phyloP scores from a whole-genome alignment of 106 monocot genomes.

The Amphibolis antarctica region DNA sequence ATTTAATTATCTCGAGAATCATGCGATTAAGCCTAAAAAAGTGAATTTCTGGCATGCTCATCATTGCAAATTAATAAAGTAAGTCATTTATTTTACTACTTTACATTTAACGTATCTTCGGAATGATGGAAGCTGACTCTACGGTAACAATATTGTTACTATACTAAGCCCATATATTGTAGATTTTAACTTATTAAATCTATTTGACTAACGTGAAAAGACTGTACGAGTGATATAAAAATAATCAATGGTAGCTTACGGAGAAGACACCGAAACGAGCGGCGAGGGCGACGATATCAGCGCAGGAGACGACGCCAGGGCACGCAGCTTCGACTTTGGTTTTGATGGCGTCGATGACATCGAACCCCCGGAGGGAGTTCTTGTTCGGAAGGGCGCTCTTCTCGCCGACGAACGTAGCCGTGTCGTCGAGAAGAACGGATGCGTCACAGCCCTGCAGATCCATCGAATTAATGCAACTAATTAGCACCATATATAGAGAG shows the following conservation, averaged over 20 bases:
- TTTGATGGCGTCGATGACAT: slow-evolving; percentile 48
- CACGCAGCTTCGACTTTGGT: slow-evolving; percentile 23
- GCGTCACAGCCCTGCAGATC: slow-evolving; percentile 18
- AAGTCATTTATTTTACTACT: too few species aligned
- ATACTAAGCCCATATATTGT: too few species aligned
- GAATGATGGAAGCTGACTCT: too few species aligned
- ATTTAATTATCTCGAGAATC: too few species aligned
- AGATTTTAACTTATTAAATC: too few species aligned
- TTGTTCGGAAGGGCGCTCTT: slow-evolving; percentile 28
- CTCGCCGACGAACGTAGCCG: slow-evolving; percentile 32
- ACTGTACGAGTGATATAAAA: not conserved
- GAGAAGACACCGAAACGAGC: slow-evolving; percentile 25
- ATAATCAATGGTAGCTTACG: slow-evolving; percentile 8
- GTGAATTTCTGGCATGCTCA: too few species aligned
- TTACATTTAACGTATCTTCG: too few species aligned
- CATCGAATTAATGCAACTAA: too few species aligned
- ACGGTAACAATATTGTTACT: too few species aligned
- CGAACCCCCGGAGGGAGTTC: slow-evolving; percentile 41
- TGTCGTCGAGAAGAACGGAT: slow-evolving; percentile 34
- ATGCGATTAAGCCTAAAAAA: too few species aligned
- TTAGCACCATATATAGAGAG: not conserved
- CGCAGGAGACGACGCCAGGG: slow-evolving; percentile 33
- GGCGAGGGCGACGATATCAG: slow-evolving; percentile 46
- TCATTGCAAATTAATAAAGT: too few species aligned
- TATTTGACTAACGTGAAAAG: too few species aligned